These are phyloP conservation scores for Coniferiporia sulphurascens DNA, from an alignment of 1,284 basidiomycete species.

Conservation along the genomic window DNA sequence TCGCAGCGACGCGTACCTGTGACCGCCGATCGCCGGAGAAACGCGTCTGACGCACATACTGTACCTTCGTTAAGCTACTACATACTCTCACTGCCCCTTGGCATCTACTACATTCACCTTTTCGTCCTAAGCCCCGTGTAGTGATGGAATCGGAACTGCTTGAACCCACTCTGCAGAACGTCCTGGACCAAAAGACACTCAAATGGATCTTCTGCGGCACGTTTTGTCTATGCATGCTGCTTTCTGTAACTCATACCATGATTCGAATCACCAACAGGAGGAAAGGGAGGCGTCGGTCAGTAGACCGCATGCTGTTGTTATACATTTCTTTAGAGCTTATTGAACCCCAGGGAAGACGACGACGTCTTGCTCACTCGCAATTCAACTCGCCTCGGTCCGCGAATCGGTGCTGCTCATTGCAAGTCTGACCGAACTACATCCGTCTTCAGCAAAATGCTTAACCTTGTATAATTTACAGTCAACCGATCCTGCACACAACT, in stretches of 20 bases:
- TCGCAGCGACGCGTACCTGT: background rate
- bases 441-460: slow-evolving; percentile 2
- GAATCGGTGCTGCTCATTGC: slow-evolving; percentile 94
- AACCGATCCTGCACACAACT: slow-evolving; percentile 97
- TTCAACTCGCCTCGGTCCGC: slow-evolving; percentile 82
- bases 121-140: too few relatives aligned
- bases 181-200: slow-evolving; percentile 82
- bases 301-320: slow-evolving; percentile 18
- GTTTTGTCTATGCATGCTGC: slow-evolving; percentile 31
- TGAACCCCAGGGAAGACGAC: slow-evolving; percentile 82
- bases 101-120: too few relatives aligned
- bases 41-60: background rate
- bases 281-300: slow-evolving; percentile 92
- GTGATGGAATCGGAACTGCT: slow-evolving; percentile 52
- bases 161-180: slow-evolving; percentile 81
- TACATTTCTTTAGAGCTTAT: slow-evolving; percentile 7
- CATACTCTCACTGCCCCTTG: too few relatives aligned
- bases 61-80: too few relatives aligned
- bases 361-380: slow-evolving; percentile 92
- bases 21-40: too few relatives aligned
- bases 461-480: slow-evolving; percentile 50
- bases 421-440: slow-evolving; percentile 31
- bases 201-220: slow-evolving; percentile 96
- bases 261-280: slow-evolving; percentile 48
- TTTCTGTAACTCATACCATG: slow-evolving; percentile 14